Base-by-base conservation (phyloP, 2,329 filamentous ascomycete species). In the Ophiostoma angusticollis region DNA sequence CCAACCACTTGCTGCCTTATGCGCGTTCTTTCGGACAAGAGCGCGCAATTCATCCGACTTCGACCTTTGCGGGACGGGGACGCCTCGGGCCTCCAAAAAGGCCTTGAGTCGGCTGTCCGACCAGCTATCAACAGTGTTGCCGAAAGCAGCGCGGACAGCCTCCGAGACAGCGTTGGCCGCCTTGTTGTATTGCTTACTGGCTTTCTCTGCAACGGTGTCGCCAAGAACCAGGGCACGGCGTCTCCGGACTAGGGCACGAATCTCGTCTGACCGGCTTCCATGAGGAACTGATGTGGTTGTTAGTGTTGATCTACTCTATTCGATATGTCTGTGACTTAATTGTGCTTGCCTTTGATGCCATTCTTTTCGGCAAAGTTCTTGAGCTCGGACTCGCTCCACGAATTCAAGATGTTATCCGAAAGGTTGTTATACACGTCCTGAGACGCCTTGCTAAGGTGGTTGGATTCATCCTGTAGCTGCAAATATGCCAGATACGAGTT, bases 301-400 rank as follows among this genome's bases (percentile, higher is more conserved):
- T n/a, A 35, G 22, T 14, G n/a, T n/a, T n/a, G n/a, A n/a, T n/a
- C n/a, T n/a, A n/a, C n/a, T n/a, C n/a, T n/a, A n/a, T n/a, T n/a
- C n/a, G n/a, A n/a, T n/a, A n/a, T n/a, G n/a, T n/a, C n/a, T n/a
- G n/a, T n/a, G n/a, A n/a, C n/a, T n/a, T n/a, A n/a, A n/a, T n/a
- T n/a, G n/a, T n/a, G 45, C 56, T 21, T 50, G 64, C 62, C 61
- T 11, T 54, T 58, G 55, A 98, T 81, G 42, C 77, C 76, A 51
- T 96, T 91, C 70, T 87, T 84, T 65, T 96, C 89, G 40, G 78
- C 78, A 65, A 91, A 96, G 46, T 84, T 80, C 70, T 96, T 96
- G 57, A 98, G 71, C 58, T 93, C 69, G 29, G 72, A 72, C 54
- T 95, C 87, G 53, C 81, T 79, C 91, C 91, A 98, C 4, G 83